These are phyloP conservation scores for Nemania bipapillata DNA, from an alignment of 2,329 filamentous ascomycete species.

Conservation along the genomic window DNA sequence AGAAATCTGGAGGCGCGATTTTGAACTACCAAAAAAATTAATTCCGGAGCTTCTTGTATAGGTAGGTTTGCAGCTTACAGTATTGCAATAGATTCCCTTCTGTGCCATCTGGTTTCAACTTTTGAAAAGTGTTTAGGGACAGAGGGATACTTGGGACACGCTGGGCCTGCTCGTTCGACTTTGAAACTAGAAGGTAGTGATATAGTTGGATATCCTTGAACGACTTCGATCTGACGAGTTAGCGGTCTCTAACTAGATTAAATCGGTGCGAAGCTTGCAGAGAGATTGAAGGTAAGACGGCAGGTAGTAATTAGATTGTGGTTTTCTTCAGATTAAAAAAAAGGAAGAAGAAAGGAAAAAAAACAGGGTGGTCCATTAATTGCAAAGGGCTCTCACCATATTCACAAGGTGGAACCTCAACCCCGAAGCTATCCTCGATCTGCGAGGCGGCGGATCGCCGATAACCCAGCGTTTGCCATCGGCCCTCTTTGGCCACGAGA, in stretches of 20 bases:
- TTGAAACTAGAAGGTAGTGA: slow-evolving; percentile 8
- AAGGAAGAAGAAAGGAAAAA: no score
- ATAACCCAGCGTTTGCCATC: slow-evolving; percentile 41
- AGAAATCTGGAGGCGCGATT: slow-evolving; percentile 6
- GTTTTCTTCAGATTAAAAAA: neutral
- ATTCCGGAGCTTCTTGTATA: neutral
- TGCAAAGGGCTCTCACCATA: neutral
- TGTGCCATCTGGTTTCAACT: neutral
- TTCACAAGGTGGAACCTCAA: slow-evolving; percentile 6
- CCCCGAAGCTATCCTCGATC: neutral
- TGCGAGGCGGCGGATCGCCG: slow-evolving; percentile 5
- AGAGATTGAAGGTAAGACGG: neutral
- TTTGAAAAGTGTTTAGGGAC: neutral
- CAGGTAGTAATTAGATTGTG: neutral
- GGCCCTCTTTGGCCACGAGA: slow-evolving; percentile 42
- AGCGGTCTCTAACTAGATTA: neutral
- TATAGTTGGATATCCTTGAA: slow-evolving; percentile 17
- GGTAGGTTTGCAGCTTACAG: slow-evolving; percentile 8
- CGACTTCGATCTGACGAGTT: neutral
- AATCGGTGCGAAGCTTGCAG: neutral
- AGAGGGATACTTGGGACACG: slow-evolving; percentile 2
- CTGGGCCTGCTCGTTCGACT: neutral
- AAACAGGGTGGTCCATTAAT: neutral
- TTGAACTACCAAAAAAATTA: slow-evolving; percentile 6
- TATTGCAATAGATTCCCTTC: slow-evolving; percentile 13